phyloP scores from a whole-genome alignment of 768 basidiomycete species.

The Trametes elegans region DNA sequence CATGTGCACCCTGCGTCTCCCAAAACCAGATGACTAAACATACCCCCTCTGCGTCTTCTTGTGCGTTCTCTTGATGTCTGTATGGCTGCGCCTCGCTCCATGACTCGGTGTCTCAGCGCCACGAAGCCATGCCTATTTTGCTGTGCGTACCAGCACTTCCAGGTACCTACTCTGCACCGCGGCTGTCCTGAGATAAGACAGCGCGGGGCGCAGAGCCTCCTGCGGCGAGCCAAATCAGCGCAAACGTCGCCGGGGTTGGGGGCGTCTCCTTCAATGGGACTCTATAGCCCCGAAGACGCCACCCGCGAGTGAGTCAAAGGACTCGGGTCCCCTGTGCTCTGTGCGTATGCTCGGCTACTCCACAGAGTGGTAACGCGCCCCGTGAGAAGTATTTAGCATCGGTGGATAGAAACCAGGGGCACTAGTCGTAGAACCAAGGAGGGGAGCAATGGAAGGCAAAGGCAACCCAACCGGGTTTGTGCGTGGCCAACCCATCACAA shows the following conservation, averaged over 20 bases:
- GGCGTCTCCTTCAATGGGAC: constrained; percentile 23
- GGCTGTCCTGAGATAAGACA: constrained; percentile 21
- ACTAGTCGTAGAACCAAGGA: constrained; percentile 16
- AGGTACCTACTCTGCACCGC: constrained; percentile 37
- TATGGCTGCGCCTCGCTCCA: constrained; percentile 19
- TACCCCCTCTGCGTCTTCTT: constrained; percentile 31
- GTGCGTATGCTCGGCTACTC: constrained; percentile 38
- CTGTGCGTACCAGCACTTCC: constrained; percentile 52
- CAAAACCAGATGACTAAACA: constrained; percentile 1
- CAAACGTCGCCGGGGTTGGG: constrained; percentile 54
- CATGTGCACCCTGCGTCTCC: constrained; percentile 21
- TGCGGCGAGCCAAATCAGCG: constrained; percentile 50
- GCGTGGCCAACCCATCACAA: constrained; percentile 31
- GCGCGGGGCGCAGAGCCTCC: constrained; percentile 33
- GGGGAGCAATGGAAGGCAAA: constrained; percentile 34
- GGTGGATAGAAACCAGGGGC: constrained; percentile 9
- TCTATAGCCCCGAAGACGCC: constrained; percentile 9
- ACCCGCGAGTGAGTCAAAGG: constrained; percentile 42
- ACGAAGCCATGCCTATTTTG: constrained; percentile 54
- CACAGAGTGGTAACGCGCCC: constrained; percentile 24
- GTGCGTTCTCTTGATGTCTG: constrained; percentile 32
- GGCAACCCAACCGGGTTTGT: constrained; percentile 32
- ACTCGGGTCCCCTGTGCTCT: constrained; percentile 39
- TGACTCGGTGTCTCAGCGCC: constrained; percentile 27
- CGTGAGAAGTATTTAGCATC: constrained; percentile 2